A percentile compares a stretch with the other conserved stretches of the same genome.
Conservation (phyloP, 2,329 filamentous ascomycete genomes). For the Pseudocercospora fuligena region DNA sequence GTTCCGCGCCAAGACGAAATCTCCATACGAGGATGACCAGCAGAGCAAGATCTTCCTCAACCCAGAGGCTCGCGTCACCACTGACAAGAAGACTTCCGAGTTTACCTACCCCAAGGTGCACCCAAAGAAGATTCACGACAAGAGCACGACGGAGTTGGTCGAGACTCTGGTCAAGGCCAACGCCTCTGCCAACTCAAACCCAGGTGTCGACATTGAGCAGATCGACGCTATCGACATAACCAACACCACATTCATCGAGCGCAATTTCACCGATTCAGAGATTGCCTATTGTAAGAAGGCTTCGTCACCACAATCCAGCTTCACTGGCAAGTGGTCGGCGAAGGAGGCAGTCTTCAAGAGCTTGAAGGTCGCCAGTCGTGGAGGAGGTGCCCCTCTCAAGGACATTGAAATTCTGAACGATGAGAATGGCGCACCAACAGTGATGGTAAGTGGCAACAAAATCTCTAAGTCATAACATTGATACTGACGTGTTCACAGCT, state of each 20-base stretch:
- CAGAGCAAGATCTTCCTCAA: constrained; percentile 90
- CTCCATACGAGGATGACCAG: constrained; percentile 88
- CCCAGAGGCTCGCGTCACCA: constrained; percentile 81
- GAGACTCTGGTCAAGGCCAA: constrained; percentile 73
- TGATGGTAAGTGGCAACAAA: constrained; percentile 68
- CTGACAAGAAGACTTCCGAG: constrained; percentile 84
- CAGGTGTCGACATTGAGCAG: constrained; percentile 93
- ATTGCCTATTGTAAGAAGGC: constrained; percentile 84
- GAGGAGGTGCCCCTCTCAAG: constrained; percentile 85
- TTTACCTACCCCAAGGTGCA: constrained; percentile 74
- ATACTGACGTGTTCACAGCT: constrained; percentile 61
- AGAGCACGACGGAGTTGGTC: constrained; percentile 74
- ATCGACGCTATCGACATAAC: constrained; percentile 86
- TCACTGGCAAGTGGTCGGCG: constrained; percentile 93
- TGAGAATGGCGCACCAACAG: constrained; percentile 79
- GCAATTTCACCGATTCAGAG: constrained; percentile 89
- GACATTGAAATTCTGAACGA: constrained; percentile 92
- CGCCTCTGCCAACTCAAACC: constrained; percentile 65
- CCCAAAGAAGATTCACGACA: constrained; percentile 66
- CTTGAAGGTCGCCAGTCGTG: constrained; percentile 82
- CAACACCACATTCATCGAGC: constrained; percentile 90
- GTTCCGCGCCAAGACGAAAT: constrained; percentile 91
- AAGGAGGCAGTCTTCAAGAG: constrained; percentile 99
- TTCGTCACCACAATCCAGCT: constrained; percentile 81
- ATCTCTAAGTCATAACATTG: neutral